Conservation (phyloP, 306 rosid genomes). For the Potentilla sterilis region DNA sequence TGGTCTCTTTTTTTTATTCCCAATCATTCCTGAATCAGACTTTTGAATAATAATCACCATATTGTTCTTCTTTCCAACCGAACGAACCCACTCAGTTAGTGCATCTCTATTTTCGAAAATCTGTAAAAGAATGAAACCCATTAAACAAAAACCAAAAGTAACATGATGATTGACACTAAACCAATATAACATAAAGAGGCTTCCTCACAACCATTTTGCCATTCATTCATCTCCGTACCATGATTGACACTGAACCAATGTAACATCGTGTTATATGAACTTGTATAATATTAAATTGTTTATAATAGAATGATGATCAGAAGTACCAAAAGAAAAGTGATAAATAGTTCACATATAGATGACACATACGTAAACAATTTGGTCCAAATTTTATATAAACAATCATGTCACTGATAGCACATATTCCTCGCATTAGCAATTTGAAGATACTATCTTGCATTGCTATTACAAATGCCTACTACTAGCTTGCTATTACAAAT, state of each 20-base stretch:
- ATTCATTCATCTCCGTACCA: not conserved
- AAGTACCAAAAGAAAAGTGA: not conserved
- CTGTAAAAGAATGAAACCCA: no score
- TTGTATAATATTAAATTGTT: not conserved
- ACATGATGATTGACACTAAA: no score
- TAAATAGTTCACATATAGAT: not conserved
- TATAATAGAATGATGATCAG: not conserved
- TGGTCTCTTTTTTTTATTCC: no score
- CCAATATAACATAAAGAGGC: no score
- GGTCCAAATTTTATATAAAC: slow-evolving; percentile 4
- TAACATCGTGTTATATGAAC: not conserved
- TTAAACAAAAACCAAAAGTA: no score
- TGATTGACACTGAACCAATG: not conserved
- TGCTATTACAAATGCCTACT: no score
- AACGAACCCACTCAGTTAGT: no score
- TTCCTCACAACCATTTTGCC: no score
- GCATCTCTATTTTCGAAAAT: no score
- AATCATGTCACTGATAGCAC: not conserved
- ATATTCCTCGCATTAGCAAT: not conserved
- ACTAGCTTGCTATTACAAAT: not conserved
- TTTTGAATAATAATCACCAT: no score
- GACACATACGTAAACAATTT: not conserved
- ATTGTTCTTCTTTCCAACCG: no score
- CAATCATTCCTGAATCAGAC: no score
- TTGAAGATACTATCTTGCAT: not conserved